A percentile compares a stretch with the other conserved stretches of the same genome.
phyloP scores from a whole-genome alignment of 371 early-diverging fungal genomes.

The Massospora cicadina region DNA sequence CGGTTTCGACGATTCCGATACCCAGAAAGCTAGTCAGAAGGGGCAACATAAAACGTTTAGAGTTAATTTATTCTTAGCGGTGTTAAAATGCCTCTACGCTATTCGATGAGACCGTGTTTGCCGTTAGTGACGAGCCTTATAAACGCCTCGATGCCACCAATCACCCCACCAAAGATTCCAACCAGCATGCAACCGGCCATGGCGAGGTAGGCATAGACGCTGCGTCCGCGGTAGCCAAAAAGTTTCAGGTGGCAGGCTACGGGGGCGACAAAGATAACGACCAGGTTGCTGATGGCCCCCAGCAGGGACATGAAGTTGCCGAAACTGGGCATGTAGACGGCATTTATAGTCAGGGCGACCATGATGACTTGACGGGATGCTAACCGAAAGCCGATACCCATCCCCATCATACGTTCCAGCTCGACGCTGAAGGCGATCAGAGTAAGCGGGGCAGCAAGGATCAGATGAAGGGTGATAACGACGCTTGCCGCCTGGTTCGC shows the following conservation, averaged over 20 bases:
- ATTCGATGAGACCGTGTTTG: neutral
- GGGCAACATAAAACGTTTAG: too few species aligned
- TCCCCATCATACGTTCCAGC: constrained; percentile 23
- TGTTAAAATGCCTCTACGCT: too few species aligned
- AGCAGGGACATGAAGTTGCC: constrained; percentile 62
- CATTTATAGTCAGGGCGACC: constrained; percentile 29
- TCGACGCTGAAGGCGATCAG: constrained; percentile 59
- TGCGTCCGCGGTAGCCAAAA: constrained; percentile 30
- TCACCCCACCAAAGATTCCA: constrained; percentile 47
- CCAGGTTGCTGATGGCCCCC: constrained; percentile 58
- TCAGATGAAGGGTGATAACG: constrained; percentile 58
- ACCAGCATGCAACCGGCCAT: constrained; percentile 17
- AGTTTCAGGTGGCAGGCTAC: constrained; percentile 55
- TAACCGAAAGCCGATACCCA: constrained; percentile 32
- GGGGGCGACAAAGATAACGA: constrained; percentile 67
- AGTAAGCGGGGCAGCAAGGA: constrained; percentile 62
- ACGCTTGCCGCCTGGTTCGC: constrained; percentile 42
- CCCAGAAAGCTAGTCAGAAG: too few species aligned
- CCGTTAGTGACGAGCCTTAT: neutral
- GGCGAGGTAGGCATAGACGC: neutral
- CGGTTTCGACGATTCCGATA: too few species aligned
- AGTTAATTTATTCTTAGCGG: too few species aligned
- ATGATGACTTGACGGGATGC: constrained; percentile 33
- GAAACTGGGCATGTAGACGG: constrained; percentile 58
- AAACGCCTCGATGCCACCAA: constrained; percentile 57